These are phyloP conservation scores for Nosema muscidifuracis DNA, from an alignment of 371 early-diverging fungal genomes.

Conservation along the genomic window DNA sequence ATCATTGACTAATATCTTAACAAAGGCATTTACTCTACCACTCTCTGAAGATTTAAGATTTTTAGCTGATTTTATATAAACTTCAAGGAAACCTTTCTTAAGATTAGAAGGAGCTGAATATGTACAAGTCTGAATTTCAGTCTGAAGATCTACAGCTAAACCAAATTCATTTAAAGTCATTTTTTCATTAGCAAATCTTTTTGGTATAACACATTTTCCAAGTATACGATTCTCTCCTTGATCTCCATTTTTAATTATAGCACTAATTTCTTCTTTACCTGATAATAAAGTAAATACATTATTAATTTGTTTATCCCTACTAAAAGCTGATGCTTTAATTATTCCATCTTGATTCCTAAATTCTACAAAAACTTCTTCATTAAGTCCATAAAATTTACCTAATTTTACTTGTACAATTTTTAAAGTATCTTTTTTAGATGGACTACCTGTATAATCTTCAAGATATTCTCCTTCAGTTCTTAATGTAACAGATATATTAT, in stretches of 20 bases:
- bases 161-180: conserved; percentile 21
- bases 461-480: conserved; percentile 24
- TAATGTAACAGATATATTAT: conserved; percentile 36
- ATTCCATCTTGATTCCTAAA: conserved; percentile 15
- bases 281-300: conserved; percentile 37
- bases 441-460: conserved; percentile 15
- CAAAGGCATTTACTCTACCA: conserved; percentile 42
- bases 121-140: conserved; percentile 20
- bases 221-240: conserved; percentile 24
- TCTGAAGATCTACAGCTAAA: conserved; percentile 19
- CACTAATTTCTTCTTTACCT: conserved; percentile 38
- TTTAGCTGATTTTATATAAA: conserved; percentile 48
- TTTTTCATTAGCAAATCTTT: conserved; percentile 35
- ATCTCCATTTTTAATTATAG: conserved; percentile 30
- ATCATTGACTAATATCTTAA: conserved; percentile 53
- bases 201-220: conserved; percentile 40
- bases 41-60: conserved; percentile 20
- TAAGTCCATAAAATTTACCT: conserved; percentile 34
- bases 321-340: conserved; percentile 14
- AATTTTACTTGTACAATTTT: conserved; percentile 51
- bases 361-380: conserved; percentile 40
- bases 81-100: conserved; percentile 44
- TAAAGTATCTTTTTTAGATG: conserved; percentile 13
- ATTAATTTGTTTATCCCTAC: conserved; percentile 19
- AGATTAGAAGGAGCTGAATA: conserved; percentile 5